These are phyloP conservation scores for Leucosporidium scottii DNA, from an alignment of 768 basidiomycete genomes.

Conservation along the genomic window DNA sequence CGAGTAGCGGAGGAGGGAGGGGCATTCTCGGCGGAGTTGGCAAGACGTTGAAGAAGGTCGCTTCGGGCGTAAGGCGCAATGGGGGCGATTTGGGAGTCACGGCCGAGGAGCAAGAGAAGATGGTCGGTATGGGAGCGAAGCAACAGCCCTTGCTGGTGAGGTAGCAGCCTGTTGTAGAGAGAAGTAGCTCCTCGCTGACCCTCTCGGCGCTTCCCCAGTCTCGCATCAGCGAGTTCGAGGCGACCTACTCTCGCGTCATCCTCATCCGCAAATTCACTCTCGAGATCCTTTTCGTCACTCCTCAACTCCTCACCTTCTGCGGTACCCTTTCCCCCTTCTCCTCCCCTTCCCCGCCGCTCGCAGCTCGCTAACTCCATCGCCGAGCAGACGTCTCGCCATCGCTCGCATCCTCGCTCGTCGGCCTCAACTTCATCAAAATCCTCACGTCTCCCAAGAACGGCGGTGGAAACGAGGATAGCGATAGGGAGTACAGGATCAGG, in stretches of 20 bases:
- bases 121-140: neutral
- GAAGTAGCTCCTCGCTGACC: neutral
- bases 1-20: neutral
- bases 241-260: conserved; percentile 8
- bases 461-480: neutral
- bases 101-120: neutral
- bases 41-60: neutral
- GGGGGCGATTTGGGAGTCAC: neutral
- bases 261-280: neutral
- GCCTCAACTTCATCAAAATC: neutral
- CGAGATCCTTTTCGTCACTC: conserved; percentile 9
- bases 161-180: neutral
- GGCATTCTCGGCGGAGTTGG: neutral
- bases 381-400: conserved; percentile 1
- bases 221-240: neutral
- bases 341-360: too few species aligned
- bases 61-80: neutral
- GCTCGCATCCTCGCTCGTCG: neutral
- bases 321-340: neutral
- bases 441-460: neutral
- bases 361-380: neutral
- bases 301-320: conserved; percentile 1
- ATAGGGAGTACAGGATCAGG: conserved; percentile 1
- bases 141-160: neutral
- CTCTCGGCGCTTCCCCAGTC: neutral